phyloP scores from a whole-genome alignment of 352 stramenopile species.

The Globisporangium cystogenes region DNA sequence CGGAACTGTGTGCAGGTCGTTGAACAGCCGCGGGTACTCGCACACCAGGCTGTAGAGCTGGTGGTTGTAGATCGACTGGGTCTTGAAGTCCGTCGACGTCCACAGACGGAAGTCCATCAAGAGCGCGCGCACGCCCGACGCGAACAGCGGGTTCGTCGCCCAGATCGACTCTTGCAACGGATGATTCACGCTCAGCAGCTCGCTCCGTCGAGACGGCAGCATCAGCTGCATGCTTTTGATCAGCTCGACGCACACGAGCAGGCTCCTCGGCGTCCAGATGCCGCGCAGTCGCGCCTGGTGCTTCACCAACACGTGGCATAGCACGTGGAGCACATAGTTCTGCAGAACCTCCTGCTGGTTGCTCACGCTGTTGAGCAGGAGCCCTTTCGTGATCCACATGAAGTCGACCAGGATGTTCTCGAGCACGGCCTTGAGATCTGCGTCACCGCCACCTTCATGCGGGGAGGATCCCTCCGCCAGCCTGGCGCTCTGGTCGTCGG shows the following conservation, averaged over 20 bases:
- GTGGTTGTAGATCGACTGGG: conserved; percentile 78
- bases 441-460: not conserved
- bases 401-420: conserved; percentile 57
- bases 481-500: not conserved
- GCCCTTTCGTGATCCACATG: conserved; percentile 58
- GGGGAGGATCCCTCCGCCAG: not conserved
- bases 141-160: conserved; percentile 71
- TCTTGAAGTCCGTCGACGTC: conserved; percentile 57
- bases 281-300: conserved; percentile 29
- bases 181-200: conserved; percentile 32
- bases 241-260: conserved; percentile 64
- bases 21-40: conserved; percentile 58
- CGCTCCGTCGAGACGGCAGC: conserved; percentile 24
- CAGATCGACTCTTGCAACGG: conserved; percentile 62
- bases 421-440: conserved; percentile 18
- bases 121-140: conserved; percentile 51
- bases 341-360: conserved; percentile 55
- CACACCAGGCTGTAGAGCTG: conserved; percentile 70
- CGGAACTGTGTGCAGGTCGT: conserved; percentile 51
- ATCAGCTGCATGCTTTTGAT: conserved; percentile 49
- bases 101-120: conserved; percentile 71
- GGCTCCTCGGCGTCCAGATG: conserved; percentile 61
- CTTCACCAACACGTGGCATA: conserved; percentile 48
- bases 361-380: conserved; percentile 45
- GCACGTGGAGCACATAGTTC: conserved; percentile 60